Base-by-base conservation (phyloP, 306 rosid species). In the Begonia fuchsioides region DNA sequence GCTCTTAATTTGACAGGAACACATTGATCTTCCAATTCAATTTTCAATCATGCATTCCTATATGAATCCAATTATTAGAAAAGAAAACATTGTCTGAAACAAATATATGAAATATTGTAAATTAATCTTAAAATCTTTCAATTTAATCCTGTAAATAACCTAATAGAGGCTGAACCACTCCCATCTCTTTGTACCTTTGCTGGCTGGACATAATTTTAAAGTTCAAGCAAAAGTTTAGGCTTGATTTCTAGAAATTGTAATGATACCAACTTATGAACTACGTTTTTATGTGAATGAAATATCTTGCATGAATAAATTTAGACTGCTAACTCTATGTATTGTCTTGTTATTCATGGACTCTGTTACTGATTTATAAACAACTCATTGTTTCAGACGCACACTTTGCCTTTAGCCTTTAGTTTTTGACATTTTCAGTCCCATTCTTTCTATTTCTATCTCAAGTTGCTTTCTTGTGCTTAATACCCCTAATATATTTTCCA, bases 401-500 rank as follows among this genome's bases (percentile, higher is more conserved):
- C 35, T 26, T 26, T 26, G 35, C 35, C 0, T 26, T 4, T 26
- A 26, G 35, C 35, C 35, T 0, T 26, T 26, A 26, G 35, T 26
- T 5, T 26, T 26, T 26, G 35, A 5, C 35, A 26, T 26, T 26
- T 26, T 26, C 35, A 2, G 35, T 26, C 35, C 35, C 35, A 26
- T 26, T 26, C 35, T 26, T n/a, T 26, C 32, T 26, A 5, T 26
- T 3, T 26, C 35, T 26, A 1, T 26, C 35, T 26, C 35, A 26
- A 26, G 35, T 26, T 26, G 35, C 35, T 5, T 26, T 26, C 35
- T 26, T 26, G 35, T 26, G 35, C 8, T 26, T 26, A 26, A 26
- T 26, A 26, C 35, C 35, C 35, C 8, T 5, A 26, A 26, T 26
- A 19, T 26, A 1, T 4, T 26, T 51, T 64, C 45, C 55, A 73